phyloP scores from a whole-genome alignment of 176 grass and related monocot species.

The Avena atlantica region DNA sequence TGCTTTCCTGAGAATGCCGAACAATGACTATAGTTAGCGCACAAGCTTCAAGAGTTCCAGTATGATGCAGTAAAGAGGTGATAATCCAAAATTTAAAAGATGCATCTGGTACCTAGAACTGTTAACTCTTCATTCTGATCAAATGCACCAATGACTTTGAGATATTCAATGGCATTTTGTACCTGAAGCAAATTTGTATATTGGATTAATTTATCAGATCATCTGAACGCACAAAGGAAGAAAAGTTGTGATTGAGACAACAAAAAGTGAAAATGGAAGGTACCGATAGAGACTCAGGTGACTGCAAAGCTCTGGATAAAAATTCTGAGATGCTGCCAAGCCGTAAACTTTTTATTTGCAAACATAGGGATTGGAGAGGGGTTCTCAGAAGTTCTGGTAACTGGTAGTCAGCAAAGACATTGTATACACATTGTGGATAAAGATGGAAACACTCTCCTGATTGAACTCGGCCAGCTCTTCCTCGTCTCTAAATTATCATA shows the following conservation, averaged over 20 bases:
- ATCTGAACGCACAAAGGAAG: constrained; percentile 2
- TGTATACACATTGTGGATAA: constrained; percentile 90
- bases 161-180: constrained; percentile 97
- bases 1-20: constrained; percentile 75
- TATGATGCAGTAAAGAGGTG: background rate
- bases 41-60: constrained; percentile 26
- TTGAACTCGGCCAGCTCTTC: constrained; percentile 96
- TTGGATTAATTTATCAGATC: constrained; percentile 36
- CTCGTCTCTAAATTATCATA: constrained; percentile 77
- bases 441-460: constrained; percentile 97
- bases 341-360: constrained; percentile 98
- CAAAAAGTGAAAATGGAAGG: constrained; percentile 20
- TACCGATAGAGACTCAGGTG: constrained; percentile 94
- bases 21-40: constrained; percentile 27
- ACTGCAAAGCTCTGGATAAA: constrained; percentile 96
- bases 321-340: constrained; percentile 97
- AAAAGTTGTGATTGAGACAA: background rate
- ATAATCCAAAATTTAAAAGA: constrained; percentile 37
- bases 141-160: constrained; percentile 94
- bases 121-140: constrained; percentile 97
- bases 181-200: constrained; percentile 60
- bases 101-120: constrained; percentile 64
- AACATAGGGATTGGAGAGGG: constrained; percentile 93
- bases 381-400: constrained; percentile 96
- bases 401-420: constrained; percentile 94